Base-by-base conservation (phyloP, 257 asterid species). In the Paulownia fortunei region DNA sequence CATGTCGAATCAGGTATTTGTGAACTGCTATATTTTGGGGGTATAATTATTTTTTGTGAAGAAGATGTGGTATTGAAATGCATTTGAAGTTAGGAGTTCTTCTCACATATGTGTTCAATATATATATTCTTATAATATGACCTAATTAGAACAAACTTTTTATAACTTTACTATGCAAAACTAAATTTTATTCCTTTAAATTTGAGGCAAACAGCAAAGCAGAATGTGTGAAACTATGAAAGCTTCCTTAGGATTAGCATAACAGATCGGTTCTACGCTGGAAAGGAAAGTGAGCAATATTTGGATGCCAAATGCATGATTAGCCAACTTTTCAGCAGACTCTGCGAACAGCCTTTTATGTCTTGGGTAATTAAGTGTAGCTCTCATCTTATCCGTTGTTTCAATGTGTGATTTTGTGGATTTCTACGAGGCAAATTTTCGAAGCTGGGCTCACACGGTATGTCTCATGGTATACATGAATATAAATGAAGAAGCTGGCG, bases 131-230 rank as follows among this genome's bases (percentile, higher is more conserved):
- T 21, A 44, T 51, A 26, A 61, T 44, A 23, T 27, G 5, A 19
- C 26, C 37, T n/a, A 23, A 19, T 47, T 47, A 5, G n/a, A 62
- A 30, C 41, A n/a, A n/a, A n/a, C n/a, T n/a, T n/a, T n/a, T n/a
- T n/a, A n/a, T n/a, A n/a, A n/a, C n/a, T n/a, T n/a, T n/a, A n/a
- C 4, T 27, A 9, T 59, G 16, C 37, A 10, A 27, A 4, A 3
- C 6, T 36, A 16, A 13, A 4, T 4, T 9, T 23, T 16, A 30
- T 61, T 19, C 10, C 9, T 27, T 44, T 58, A 19, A 18, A 46
- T 62, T 62, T 41, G 79, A 79, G 76, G 60, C 42, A 47, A 27
- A 59, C 23, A 36, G 67, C 16, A 24, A 39, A 74, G 10, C 27
- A 1, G 11, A 51, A 42, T 41, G 76, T 6, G 13, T 55, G 68